A percentile compares a stretch with the other conserved stretches of the same genome.
phyloP scores from a whole-genome alignment of 2,329 filamentous ascomycete genomes.

The Xylaria sp. region DNA sequence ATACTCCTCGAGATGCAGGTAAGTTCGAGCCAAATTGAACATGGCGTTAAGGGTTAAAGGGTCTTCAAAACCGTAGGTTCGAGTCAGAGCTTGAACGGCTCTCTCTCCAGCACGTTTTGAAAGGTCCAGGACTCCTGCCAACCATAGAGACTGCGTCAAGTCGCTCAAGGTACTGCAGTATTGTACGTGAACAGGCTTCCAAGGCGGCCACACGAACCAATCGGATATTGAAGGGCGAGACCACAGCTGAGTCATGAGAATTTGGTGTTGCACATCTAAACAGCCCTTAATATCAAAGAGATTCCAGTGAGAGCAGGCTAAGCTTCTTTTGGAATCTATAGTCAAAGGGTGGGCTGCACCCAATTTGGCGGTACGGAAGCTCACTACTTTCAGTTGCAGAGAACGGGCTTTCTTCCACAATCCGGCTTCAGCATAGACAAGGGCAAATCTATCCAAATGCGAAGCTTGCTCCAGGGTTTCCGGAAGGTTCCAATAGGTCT shows the following conservation, averaged over 20 bases:
- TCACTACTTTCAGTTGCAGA: conserved; percentile 37
- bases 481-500: conserved; percentile 25
- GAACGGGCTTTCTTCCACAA: conserved; percentile 42
- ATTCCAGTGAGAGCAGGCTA: conserved; percentile 30
- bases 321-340: conserved; percentile 20
- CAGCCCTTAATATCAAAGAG: conserved; percentile 28
- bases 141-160: conserved; percentile 36
- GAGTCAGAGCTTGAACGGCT: conserved; percentile 30
- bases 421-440: conserved; percentile 46
- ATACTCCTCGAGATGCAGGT: conserved; percentile 39
- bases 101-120: conserved; percentile 34
- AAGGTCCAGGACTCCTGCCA: conserved; percentile 32
- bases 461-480: conserved; percentile 37
- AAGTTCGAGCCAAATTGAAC: conserved; percentile 47
- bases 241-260: conserved; percentile 26
- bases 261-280: conserved; percentile 26
- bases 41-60: conserved; percentile 47
- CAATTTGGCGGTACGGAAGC: conserved; percentile 22
- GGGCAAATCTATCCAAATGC: conserved; percentile 43
- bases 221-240: conserved; percentile 27
- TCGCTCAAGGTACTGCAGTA: conserved; percentile 38
- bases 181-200: conserved; percentile 36
- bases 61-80: conserved; percentile 40
- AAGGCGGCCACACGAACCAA: conserved; percentile 38
- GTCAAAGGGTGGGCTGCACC: conserved; percentile 27